Percentiles rank a stretch among this genome's conserved stretches.
These are phyloP conservation scores for Syzygium syzygioides DNA, from an alignment of 441 rosid species.

Conservation along the genomic window DNA sequence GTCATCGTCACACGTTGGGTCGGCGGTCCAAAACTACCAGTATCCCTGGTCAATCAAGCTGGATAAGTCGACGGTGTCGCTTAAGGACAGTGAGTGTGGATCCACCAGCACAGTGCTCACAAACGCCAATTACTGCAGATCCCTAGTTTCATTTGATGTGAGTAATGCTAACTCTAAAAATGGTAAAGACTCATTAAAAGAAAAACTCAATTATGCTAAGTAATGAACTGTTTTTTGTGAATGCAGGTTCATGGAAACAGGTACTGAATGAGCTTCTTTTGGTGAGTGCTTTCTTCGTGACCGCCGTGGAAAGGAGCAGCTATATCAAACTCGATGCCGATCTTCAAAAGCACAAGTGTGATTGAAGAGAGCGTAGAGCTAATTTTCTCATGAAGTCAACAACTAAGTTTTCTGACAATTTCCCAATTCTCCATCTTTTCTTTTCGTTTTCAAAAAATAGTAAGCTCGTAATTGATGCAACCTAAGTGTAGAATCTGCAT, in stretches of 20 bases:
- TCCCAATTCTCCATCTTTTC: neutral
- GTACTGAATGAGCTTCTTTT: neutral
- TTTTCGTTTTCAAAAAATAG: neutral
- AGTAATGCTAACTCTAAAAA: conserved; percentile 17
- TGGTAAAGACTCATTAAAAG: neutral
- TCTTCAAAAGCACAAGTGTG: neutral
- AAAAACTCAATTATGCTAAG: neutral
- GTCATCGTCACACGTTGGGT: neutral
- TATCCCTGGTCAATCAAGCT: conserved; percentile 80
- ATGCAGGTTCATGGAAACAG: neutral
- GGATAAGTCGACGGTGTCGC: conserved; percentile 59
- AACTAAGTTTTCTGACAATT: neutral
- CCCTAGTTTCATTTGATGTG: conserved; percentile 44
- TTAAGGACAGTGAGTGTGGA: conserved; percentile 74
- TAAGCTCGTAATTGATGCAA: neutral
- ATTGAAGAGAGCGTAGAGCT: neutral
- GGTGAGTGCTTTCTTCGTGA: neutral
- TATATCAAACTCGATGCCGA: neutral
- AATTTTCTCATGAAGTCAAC: neutral
- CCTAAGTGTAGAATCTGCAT: neutral
- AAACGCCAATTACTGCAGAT: conserved; percentile 59
- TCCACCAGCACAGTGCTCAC: conserved; percentile 75
- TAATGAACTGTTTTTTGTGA: neutral
- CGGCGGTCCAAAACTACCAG: conserved; percentile 6
- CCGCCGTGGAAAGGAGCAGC: neutral